These are phyloP conservation scores for Omphalotus olearius DNA, from an alignment of 1,284 basidiomycete genomes.

Conservation along the genomic window DNA sequence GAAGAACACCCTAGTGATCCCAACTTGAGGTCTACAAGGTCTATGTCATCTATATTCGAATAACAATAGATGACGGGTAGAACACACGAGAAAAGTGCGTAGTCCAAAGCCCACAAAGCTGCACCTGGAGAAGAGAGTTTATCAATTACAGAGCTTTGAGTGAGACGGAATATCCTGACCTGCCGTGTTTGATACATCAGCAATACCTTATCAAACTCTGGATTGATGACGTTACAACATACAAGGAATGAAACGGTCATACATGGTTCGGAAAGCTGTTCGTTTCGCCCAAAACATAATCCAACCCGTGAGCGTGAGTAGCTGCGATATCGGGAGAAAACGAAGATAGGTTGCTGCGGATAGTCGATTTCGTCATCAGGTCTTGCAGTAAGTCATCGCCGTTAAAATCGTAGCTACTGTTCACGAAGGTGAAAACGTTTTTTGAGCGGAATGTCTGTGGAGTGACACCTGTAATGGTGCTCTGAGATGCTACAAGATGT, in stretches of 20 bases:
- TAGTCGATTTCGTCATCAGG: constrained; percentile 56
- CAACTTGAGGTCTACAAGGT: constrained; percentile 25
- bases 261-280: constrained; percentile 49
- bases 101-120: constrained; percentile 66
- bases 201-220: constrained; percentile 41
- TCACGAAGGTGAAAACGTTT: constrained; percentile 36
- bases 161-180: constrained; percentile 19
- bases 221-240: no score
- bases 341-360: constrained; percentile 51
- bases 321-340: constrained; percentile 48
- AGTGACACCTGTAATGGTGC: constrained; percentile 40
- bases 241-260: constrained; percentile 13
- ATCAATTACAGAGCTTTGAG: no score
- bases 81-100: constrained; percentile 47
- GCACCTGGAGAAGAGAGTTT: constrained; percentile 31
- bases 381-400: constrained; percentile 42
- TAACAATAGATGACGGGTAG: background rate
- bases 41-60: no score
- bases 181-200: constrained; percentile 64
- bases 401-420: constrained; percentile 38
- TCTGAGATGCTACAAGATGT: constrained; percentile 49
- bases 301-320: constrained; percentile 40
- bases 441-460: constrained; percentile 51
- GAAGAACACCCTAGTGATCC: constrained; percentile 37
- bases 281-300: constrained; percentile 61